Conservation (phyloP, 495 filamentous ascomycete species). For the Lepraria neglecta region DNA sequence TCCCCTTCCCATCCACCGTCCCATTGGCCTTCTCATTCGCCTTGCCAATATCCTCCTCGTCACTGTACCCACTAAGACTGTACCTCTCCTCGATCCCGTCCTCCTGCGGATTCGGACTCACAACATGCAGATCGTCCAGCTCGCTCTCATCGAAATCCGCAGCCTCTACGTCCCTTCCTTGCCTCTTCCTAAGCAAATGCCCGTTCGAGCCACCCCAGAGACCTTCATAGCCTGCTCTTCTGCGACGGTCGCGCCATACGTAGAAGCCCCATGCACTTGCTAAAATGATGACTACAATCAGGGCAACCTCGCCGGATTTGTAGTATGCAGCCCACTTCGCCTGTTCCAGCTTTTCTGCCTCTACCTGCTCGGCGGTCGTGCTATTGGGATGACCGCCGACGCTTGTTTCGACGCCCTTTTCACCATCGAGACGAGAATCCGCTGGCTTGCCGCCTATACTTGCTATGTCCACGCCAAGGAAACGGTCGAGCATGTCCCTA, state of each 20-base stretch:
- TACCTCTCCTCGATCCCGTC: slow-evolving; percentile 39
- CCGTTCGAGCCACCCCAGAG: slow-evolving; percentile 33
- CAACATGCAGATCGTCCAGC: slow-evolving; percentile 64
- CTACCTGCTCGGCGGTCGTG: slow-evolving; percentile 62
- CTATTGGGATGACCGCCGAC: slow-evolving; percentile 85
- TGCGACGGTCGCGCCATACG: slow-evolving; percentile 70
- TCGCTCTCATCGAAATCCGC: slow-evolving; percentile 87
- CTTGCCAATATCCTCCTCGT: slow-evolving; percentile 39
- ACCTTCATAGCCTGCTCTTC: slow-evolving; percentile 49
- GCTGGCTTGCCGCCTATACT: slow-evolving; percentile 80
- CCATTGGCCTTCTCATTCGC: slow-evolving; percentile 26
- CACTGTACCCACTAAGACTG: slow-evolving; percentile 53
- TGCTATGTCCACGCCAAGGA: slow-evolving; percentile 88
- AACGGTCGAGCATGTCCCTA: slow-evolving; percentile 95
- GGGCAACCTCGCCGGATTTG: slow-evolving; percentile 81
- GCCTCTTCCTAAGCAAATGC: slow-evolving; percentile 41
- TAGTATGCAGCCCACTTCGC: slow-evolving; percentile 91
- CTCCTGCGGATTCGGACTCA: slow-evolving; percentile 29
- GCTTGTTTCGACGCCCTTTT: slow-evolving; percentile 76
- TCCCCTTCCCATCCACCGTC: slow-evolving; percentile 17
- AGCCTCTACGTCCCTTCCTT: slow-evolving; percentile 62
- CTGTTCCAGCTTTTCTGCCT: slow-evolving; percentile 69
- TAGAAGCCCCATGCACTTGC: slow-evolving; percentile 77
- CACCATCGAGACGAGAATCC: slow-evolving; percentile 83
- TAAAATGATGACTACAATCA: slow-evolving; percentile 76